Percentiles rank a stretch among this genome's conserved stretches.
Conservation (phyloP, 208 protist species). For the Acanthamoeba culbertsoni region DNA sequence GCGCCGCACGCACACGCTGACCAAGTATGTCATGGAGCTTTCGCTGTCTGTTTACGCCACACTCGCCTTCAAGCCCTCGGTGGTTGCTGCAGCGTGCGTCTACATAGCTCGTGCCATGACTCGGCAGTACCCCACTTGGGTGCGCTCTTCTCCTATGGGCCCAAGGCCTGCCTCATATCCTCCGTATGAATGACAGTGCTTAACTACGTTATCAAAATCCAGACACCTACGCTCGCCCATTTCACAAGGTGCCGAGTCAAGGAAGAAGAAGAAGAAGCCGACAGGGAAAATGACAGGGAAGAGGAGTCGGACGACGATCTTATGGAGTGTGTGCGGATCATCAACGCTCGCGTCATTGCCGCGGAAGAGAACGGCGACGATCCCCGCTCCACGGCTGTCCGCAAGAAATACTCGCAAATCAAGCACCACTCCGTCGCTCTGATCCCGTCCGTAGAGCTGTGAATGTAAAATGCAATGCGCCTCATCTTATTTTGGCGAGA, state of each 20-base stretch:
- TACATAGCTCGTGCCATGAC: conserved; percentile 65
- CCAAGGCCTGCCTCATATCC: too few relatives aligned
- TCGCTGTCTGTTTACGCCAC: conserved; percentile 64
- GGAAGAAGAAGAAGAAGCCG: background rate
- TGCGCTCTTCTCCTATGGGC: background rate
- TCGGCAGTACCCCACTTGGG: background rate
- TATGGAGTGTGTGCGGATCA: background rate
- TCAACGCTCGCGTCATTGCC: background rate
- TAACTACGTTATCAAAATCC: background rate
- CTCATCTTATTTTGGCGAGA: too few relatives aligned
- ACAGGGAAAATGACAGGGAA: background rate
- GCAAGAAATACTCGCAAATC: background rate
- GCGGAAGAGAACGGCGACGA: background rate
- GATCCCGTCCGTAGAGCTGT: background rate
- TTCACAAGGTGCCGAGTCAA: background rate
- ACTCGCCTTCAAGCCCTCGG: conserved; percentile 67
- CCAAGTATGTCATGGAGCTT: conserved; percentile 71
- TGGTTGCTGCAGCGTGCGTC: conserved; percentile 74
- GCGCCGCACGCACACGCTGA: background rate
- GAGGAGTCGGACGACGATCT: background rate
- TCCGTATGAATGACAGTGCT: too few relatives aligned
- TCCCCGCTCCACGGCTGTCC: background rate
- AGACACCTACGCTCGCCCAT: background rate
- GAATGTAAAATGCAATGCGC: background rate
- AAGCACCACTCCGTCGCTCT: background rate